Conservation (phyloP, 2,329 filamentous ascomycete genomes). For the Trichoderma sp. region DNA sequence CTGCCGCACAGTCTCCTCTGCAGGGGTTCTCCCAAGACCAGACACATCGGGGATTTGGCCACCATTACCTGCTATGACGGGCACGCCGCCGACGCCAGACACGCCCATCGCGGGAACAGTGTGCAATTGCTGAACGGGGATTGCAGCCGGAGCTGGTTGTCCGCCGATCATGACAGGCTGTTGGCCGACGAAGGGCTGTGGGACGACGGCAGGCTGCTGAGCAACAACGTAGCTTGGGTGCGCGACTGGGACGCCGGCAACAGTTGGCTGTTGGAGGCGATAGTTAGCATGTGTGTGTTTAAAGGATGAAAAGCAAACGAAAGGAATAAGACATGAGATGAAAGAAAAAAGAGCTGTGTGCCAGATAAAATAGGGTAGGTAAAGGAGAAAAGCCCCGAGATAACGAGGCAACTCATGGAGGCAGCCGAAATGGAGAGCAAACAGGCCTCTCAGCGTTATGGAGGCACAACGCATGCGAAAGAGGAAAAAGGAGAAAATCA, state of each 20-base stretch:
- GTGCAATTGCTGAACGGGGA: slow-evolving; percentile 29
- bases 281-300: slow-evolving; percentile 18
- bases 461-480: neutral
- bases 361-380: neutral
- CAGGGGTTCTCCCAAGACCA: slow-evolving; percentile 51
- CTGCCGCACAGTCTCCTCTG: slow-evolving; percentile 48
- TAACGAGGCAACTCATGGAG: neutral
- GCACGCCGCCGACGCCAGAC: slow-evolving; percentile 28
- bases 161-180: slow-evolving; percentile 37
- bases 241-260: slow-evolving; percentile 31
- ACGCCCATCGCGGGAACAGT: slow-evolving; percentile 29
- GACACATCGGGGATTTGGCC: slow-evolving; percentile 48
- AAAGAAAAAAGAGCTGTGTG: neutral
- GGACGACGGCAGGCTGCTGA: slow-evolving; percentile 34
- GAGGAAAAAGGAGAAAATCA: neutral
- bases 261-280: slow-evolving; percentile 32
- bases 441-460: neutral
- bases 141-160: slow-evolving; percentile 27
- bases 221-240: slow-evolving; percentile 34
- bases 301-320: neutral
- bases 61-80: slow-evolving; percentile 43
- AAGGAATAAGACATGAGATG: neutral
- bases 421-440: neutral
- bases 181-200: slow-evolving; percentile 33
- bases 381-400: neutral